phyloP scores from a whole-genome alignment of 805 yeast genomes.

The Candida dajiaensis region DNA sequence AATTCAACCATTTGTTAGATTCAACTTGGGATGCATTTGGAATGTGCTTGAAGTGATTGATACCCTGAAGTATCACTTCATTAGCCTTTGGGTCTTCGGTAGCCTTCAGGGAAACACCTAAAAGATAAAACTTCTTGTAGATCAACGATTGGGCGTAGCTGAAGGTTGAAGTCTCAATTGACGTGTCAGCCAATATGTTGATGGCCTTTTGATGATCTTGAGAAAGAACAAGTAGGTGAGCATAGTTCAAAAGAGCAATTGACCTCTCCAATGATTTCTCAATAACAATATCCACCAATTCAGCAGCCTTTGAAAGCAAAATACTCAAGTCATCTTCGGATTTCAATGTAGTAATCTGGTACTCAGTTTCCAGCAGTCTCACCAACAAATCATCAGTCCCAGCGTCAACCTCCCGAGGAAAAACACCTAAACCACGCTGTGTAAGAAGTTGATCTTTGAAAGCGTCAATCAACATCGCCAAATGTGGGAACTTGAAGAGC shows the following conservation, averaged over 20 bases:
- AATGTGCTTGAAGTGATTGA: slow-evolving; percentile 8
- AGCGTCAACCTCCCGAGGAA: neutral
- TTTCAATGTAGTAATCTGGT: neutral
- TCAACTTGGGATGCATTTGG: slow-evolving; percentile 19
- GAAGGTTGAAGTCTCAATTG: neutral
- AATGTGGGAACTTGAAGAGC: neutral
- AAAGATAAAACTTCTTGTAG: slow-evolving; percentile 11
- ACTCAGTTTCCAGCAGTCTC: neutral
- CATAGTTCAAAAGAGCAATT: neutral
- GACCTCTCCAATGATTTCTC: neutral
- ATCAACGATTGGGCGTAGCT: slow-evolving; percentile 5
- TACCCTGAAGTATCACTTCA: slow-evolving; percentile 6
- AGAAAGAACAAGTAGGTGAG: neutral
- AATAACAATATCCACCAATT: neutral
- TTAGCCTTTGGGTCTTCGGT: slow-evolving; percentile 1
- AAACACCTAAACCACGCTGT: neutral
- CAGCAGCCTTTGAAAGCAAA: neutral
- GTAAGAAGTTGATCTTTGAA: neutral
- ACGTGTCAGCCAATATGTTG: neutral
- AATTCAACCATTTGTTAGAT: slow-evolving; percentile 15
- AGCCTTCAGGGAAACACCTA: slow-evolving; percentile 3
- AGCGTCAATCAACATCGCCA: neutral
- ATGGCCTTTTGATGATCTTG: neutral
- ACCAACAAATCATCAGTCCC: neutral
- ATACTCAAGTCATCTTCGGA: neutral